Evolutionary conservation across 2,329 filamentous ascomycete genomes (phyloP).

Genomic region (Ilyonectria destructans): DNA sequence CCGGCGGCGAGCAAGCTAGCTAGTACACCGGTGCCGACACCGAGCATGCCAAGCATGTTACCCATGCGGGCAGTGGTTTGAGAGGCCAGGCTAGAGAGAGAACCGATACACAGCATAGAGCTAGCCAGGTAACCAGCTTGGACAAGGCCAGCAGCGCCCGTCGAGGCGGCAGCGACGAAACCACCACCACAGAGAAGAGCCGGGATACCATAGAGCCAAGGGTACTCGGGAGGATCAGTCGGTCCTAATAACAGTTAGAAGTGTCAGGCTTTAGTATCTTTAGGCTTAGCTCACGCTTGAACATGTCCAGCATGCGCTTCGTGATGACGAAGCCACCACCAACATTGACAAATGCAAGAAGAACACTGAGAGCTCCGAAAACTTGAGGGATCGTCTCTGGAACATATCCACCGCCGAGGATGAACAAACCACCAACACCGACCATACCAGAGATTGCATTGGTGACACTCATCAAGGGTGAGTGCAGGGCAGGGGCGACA

Average conservation of each 20-base stretch:
- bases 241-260: slow-evolving; percentile 65
- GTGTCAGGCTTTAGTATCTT: fast-evolving
- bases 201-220: slow-evolving; percentile 88
- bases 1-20: slow-evolving; percentile 87
- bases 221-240: slow-evolving; percentile 90
- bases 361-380: slow-evolving; percentile 84
- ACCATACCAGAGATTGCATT: slow-evolving; percentile 96
- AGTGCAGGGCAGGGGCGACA: slow-evolving; percentile 86
- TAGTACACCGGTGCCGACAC: slow-evolving; percentile 86
- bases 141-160: slow-evolving; percentile 86
- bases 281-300: slow-evolving; percentile 71
- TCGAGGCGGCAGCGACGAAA: slow-evolving; percentile 84
- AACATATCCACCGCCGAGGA: slow-evolving; percentile 86
- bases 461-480: slow-evolving; percentile 92
- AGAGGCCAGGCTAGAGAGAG: slow-evolving; percentile 85
- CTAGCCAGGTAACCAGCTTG: slow-evolving; percentile 91
- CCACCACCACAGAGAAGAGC: slow-evolving; percentile 85
- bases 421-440: slow-evolving; percentile 89
- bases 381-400: slow-evolving; percentile 85
- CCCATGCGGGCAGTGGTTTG: slow-evolving; percentile 88
- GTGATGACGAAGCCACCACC: slow-evolving; percentile 93
- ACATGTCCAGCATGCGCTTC: slow-evolving; percentile 95
- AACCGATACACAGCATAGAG: slow-evolving; percentile 88
- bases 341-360: slow-evolving; percentile 91
- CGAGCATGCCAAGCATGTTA: slow-evolving; percentile 89